These are phyloP conservation scores for Barbarea vulgaris DNA, from an alignment of 345 rosid species.

Conservation along the genomic window DNA sequence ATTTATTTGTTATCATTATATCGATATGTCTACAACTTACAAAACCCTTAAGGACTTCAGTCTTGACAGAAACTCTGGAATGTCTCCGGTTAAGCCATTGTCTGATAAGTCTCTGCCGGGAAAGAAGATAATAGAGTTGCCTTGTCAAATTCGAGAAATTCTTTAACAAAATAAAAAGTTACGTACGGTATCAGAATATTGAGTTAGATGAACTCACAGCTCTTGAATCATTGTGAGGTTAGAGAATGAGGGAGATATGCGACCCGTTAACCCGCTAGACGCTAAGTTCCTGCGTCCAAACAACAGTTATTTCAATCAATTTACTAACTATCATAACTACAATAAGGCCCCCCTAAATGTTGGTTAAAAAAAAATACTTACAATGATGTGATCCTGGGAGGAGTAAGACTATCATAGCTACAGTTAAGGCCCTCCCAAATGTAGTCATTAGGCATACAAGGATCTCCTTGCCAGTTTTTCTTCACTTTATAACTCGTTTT, in stretches of 20 bases:
- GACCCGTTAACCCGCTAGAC: slow-evolving; percentile 43
- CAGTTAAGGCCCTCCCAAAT: slow-evolving; percentile 51
- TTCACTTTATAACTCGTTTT: slow-evolving; percentile 41
- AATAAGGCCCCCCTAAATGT: neutral
- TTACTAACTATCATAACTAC: neutral
- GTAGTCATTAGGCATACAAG: slow-evolving; percentile 42
- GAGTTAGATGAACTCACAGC: slow-evolving; percentile 42
- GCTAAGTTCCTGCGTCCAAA: slow-evolving; percentile 38
- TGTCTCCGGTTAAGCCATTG: slow-evolving; percentile 48
- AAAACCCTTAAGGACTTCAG: slow-evolving; percentile 47
- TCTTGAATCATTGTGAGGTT: slow-evolving; percentile 43
- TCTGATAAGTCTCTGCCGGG: slow-evolving; percentile 57
- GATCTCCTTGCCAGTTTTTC: slow-evolving; percentile 61
- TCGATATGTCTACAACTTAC: slow-evolving; percentile 44
- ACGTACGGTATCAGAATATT: neutral
- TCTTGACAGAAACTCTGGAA: slow-evolving; percentile 50
- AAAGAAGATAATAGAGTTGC: neutral
- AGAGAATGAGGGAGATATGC: slow-evolving; percentile 37
- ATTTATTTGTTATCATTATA: neutral
- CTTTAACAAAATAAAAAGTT: neutral
- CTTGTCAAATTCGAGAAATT: slow-evolving; percentile 10
- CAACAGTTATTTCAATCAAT: neutral
- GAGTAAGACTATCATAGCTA: slow-evolving; percentile 24
- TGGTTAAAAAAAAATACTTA: slow-evolving; percentile 24
- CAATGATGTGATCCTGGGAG: slow-evolving; percentile 51